Base-by-base conservation (phyloP, 352 stramenopile species). In the Pythium sp. region DNA sequence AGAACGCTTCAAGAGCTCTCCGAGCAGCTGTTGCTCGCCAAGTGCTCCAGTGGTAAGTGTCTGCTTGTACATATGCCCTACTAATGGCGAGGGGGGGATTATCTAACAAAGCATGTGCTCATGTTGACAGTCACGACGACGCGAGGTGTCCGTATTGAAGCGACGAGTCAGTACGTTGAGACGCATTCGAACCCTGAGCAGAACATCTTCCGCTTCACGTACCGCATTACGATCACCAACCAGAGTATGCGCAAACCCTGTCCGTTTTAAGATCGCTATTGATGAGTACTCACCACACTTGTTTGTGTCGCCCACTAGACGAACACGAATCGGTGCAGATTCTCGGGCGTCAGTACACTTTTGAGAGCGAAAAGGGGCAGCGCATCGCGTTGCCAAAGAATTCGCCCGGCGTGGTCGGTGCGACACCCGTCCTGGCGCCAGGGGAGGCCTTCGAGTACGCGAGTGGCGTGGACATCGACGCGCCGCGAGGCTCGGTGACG, bases 401-500 rank as follows among this genome's bases (percentile, higher is more conserved):
- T 64, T 93, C 86, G 43, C 82, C 86, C 12, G 84, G 83, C 18
- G 72, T 94, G 34, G 86, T 94, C 14, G 86, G 84, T 20, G 77
- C 80, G 57, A 93, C 81, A 34, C 84, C 86, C 4, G 64, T 89
- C 56, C 61, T 94, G 46, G 69, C 69, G 30, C 86, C 86, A 22
- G 86, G 86, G 7, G 78, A 94, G 57, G 86, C 77, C n/a, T 92
- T 93, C 58, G 81, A 92, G 69, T 94, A 94, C 68, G 84, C 81
- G 4, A 94, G 84, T 49, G 84, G 86, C 30, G 81, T 92, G 20
- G 84, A 93, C 65, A 89, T 93, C 38, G 78, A 94, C 59, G 79
- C 81, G 28, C 84, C 83, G 14, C 65, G 76, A 12, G 86, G 86
- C 18, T 81, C 72, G 8, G 82, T 89, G 32, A 81, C 73, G 0